Base-by-base conservation (phyloP, 164 flowering plant genomes). In the Vitis rotundifolia region DNA sequence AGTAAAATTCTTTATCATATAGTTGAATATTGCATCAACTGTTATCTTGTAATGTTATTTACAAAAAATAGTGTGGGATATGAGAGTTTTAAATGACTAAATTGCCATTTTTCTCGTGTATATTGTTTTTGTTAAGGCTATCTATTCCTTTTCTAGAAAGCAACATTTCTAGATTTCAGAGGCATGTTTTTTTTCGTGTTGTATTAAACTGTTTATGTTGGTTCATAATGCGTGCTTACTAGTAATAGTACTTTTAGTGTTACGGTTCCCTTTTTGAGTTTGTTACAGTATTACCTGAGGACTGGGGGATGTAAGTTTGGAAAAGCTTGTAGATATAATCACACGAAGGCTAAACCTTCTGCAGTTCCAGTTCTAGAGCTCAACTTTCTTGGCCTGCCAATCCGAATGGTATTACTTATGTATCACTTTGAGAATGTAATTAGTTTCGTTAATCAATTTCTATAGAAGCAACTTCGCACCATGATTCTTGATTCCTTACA, bases 341-440 rank as follows among this genome's bases (percentile, higher is more conserved):
- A 93, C 76, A 73, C 83, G 14, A 81, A 76, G 72, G 85, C 73
- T 44, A 89, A 80, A 70, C 44, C 74, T 74, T 65, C 72, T 8
- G 69, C 70, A 51, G 76, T 65, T 59, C 84, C 82, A 37, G 67
- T 74, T 47, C n/a, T 64, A 52, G 91, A 91, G 75, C 76, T 84
- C 29, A 93, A 95, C 85, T 92, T 90, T 78, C 63, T 93, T 72
- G 96, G 96, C 28, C 79, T 95, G 65, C 99, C 99, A 64, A 90
- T 91, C 55, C 88, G 99, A 49, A 86, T 64, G 85, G 99, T 95
- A 94, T 73, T 55, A 14, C 51, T 78, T 68, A 31, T 64, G 19
- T 64, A 31, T 26, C 54, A 51, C 47, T 18, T 51, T 7, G 22
- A 55, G 9, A 18, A 12, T 44, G 47, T 47, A 29, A 18, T 49